Evolutionary conservation across 345 rosid genomes (phyloP).

Genomic region (Heritiera littoralis): DNA sequence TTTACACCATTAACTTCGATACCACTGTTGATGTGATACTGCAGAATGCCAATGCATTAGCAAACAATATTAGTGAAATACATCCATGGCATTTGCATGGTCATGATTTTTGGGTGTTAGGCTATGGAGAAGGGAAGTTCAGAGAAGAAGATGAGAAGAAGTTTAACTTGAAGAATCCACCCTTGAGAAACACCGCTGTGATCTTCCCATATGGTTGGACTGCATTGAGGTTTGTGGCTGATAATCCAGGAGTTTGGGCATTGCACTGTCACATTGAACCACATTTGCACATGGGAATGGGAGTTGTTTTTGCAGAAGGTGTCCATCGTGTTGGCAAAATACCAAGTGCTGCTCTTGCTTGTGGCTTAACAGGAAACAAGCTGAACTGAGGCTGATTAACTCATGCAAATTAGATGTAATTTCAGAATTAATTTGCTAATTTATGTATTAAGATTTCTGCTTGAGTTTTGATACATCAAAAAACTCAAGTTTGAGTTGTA

Average conservation of each 20-base stretch:
- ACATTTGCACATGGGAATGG: constrained; percentile 96
- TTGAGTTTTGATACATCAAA: too few relatives aligned
- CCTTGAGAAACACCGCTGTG: constrained; percentile 62
- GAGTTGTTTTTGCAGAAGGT: constrained; percentile 73
- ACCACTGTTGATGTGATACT: constrained; percentile 67
- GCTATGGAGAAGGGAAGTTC: constrained; percentile 70
- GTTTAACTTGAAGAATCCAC: constrained; percentile 66
- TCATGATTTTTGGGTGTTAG: constrained; percentile 83
- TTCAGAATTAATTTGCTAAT: neutral
- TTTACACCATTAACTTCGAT: constrained; percentile 44
- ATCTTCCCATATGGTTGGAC: constrained; percentile 88
- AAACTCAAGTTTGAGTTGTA: too few relatives aligned
- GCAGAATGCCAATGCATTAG: constrained; percentile 62
- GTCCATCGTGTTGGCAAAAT: constrained; percentile 41
- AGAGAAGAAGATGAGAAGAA: constrained; percentile 28
- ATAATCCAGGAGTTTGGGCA: constrained; percentile 91
- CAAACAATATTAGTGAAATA: constrained; percentile 47
- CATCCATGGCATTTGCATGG: constrained; percentile 95
- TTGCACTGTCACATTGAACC: constrained; percentile 94
- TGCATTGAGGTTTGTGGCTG: constrained; percentile 73
- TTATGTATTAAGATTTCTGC: neutral
- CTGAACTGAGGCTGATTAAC: neutral
- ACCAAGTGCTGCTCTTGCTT: constrained; percentile 52
- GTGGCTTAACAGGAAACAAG: constrained; percentile 48
- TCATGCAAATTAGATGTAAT: too few relatives aligned